A percentile compares a stretch with the other conserved stretches of the same genome.
These are phyloP conservation scores for Tarenaya hassleriana DNA, from an alignment of 345 rosid species.

Conservation along the genomic window DNA sequence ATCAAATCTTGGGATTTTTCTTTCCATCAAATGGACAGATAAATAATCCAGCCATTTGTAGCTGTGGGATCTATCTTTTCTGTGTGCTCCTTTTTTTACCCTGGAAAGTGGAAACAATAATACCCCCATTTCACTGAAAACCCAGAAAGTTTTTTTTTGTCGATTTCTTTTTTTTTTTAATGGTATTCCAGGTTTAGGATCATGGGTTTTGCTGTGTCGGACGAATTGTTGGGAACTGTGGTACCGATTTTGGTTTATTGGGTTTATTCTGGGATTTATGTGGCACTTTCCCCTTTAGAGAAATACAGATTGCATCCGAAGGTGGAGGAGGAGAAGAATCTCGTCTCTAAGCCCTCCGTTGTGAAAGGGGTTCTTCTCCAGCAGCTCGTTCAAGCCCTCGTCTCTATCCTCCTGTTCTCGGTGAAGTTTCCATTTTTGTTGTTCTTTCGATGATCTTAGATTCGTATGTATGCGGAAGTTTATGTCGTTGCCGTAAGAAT, in stretches of 20 bases:
- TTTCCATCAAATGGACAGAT: no score
- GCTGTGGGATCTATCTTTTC: no score
- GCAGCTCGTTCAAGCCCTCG: slow-evolving; percentile 55
- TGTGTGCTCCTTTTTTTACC: no score
- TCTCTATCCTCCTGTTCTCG: slow-evolving; percentile 54
- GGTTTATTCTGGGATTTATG: slow-evolving; percentile 60
- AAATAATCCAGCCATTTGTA: no score
- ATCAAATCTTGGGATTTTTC: no score
- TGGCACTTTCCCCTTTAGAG: slow-evolving; percentile 38
- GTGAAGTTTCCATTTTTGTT: slow-evolving; percentile 19
- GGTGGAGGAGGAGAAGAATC: slow-evolving; percentile 61
- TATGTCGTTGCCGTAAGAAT: no score
- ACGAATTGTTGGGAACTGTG: slow-evolving; percentile 63
- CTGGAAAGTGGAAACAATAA: no score
- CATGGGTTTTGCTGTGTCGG: slow-evolving; percentile 50
- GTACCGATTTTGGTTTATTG: slow-evolving; percentile 62
- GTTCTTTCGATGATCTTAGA: neutral
- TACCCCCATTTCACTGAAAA: slow-evolving; percentile 1
- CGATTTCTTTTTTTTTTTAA: neutral
- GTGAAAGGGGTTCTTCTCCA: slow-evolving; percentile 72
- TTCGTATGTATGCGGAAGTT: neutral
- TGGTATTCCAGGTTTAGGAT: neutral
- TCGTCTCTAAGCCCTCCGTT: slow-evolving; percentile 54
- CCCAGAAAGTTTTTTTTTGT: neutral
- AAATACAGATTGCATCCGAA: slow-evolving; percentile 61